Percentiles rank a stretch among this genome's conserved stretches.
Conservation (phyloP, 768 basidiomycete species). For the Psilocybe sp. region DNA sequence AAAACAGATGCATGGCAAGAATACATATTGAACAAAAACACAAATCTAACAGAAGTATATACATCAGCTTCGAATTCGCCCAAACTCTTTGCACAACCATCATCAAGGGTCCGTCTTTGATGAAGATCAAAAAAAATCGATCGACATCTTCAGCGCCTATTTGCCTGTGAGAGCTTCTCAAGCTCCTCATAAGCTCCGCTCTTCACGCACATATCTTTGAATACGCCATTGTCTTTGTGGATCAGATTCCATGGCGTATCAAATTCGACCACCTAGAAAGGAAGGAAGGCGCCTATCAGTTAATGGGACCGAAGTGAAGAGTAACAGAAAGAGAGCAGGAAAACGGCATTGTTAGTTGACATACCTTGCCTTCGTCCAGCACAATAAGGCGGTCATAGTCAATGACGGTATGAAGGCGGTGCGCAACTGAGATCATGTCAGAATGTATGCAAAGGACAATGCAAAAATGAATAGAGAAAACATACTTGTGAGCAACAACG, state of each 20-base stretch:
- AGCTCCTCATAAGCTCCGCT: constrained; percentile 64
- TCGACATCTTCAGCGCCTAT: constrained; percentile 1
- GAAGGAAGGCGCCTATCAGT: no score
- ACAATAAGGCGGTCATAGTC: constrained; percentile 81
- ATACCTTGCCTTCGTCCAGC: constrained; percentile 64
- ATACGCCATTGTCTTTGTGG: constrained; percentile 58
- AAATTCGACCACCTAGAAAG: constrained; percentile 51
- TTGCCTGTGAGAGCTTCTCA: constrained; percentile 53
- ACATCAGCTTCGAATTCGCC: no score
- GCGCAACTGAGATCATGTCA: constrained; percentile 48
- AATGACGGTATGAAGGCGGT: constrained; percentile 73
- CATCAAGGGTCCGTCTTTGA: no score
- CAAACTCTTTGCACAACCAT: no score
- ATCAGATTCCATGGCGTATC: constrained; percentile 74
- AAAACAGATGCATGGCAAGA: no score
- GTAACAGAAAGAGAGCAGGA: neutral
- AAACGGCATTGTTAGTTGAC: neutral
- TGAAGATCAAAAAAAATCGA: no score
- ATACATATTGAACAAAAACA: no score
- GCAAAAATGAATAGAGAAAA: constrained; percentile 1
- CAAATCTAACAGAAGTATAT: no score
- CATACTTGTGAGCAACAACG: constrained; percentile 70
- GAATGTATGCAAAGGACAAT: neutral
- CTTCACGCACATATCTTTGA: constrained; percentile 67
- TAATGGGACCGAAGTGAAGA: neutral